Percentiles rank a stretch among this genome's conserved stretches.
phyloP scores from a whole-genome alignment of 257 asterid genomes.

The Solanum pimpinellifolium region DNA sequence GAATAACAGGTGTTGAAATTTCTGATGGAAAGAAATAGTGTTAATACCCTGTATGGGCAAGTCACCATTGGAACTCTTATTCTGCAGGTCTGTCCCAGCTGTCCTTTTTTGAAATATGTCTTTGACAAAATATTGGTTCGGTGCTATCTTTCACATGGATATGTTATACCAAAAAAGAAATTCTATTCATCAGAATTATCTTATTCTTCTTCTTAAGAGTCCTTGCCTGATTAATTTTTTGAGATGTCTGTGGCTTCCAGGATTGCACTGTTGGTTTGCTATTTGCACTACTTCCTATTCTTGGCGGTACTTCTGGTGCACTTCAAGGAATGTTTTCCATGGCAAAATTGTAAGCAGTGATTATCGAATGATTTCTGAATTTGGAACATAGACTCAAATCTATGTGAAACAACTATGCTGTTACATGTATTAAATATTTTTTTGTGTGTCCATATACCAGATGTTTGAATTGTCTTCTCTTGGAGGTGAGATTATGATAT shows the following conservation, averaged over 20 bases:
- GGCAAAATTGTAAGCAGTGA: constrained; percentile 49
- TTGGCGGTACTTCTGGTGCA: constrained; percentile 78
- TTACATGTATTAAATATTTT: background rate
- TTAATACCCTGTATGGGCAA: constrained; percentile 64
- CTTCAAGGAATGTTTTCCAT: constrained; percentile 65
- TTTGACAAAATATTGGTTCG: background rate
- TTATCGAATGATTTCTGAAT: background rate
- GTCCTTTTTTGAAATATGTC: background rate
- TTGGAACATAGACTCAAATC: background rate
- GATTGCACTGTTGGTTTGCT: constrained; percentile 87
- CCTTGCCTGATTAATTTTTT: background rate
- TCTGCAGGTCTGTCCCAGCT: constrained; percentile 46
- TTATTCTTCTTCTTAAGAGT: background rate
- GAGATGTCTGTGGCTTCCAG: constrained; percentile 35
- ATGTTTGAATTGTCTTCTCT: background rate
- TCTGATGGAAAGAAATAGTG: constrained; percentile 72
- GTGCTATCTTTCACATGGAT: background rate
- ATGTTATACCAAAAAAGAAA: background rate
- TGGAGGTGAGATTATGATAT: background rate
- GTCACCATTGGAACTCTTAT: constrained; percentile 79
- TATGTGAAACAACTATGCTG: background rate
- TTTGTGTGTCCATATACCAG: background rate
- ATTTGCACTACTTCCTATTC: constrained; percentile 81
- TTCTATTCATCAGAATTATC: background rate
- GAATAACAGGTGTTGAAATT: constrained; percentile 58